Percentiles rank a stretch among this genome's conserved stretches.
Conservation (phyloP, 2,329 filamentous ascomycete species). For the Orbilia javanica region DNA sequence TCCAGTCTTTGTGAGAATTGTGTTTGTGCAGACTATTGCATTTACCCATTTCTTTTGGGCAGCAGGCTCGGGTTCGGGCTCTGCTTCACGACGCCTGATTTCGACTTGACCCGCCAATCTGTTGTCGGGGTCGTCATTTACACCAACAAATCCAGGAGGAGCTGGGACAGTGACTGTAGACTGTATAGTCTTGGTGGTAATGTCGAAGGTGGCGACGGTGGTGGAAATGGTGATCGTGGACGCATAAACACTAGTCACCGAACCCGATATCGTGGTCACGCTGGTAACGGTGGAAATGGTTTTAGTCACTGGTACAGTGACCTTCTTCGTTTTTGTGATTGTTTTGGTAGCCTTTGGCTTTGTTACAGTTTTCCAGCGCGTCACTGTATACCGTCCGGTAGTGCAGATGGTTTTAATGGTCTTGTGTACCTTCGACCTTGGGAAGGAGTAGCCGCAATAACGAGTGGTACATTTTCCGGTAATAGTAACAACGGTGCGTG, state of each 20-base stretch:
- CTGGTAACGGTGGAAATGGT: slow-evolving; percentile 2
- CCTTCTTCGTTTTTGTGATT: not conserved
- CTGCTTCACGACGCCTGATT: slow-evolving; percentile 9
- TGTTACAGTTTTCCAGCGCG: slow-evolving; percentile 31
- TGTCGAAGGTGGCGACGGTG: not conserved
- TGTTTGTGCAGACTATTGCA: slow-evolving; percentile 29
- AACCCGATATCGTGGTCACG: not conserved
- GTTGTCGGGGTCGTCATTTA: slow-evolving; percentile 31
- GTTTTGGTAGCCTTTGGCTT: slow-evolving; percentile 24
- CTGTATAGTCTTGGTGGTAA: slow-evolving; percentile 3
- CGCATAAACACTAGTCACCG: not conserved
- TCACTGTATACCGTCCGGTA: slow-evolving; percentile 21
- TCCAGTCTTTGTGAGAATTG: slow-evolving; percentile 16
- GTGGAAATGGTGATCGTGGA: not conserved
- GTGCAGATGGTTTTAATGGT: slow-evolving; percentile 12
- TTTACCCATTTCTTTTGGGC: not conserved
- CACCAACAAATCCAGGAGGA: slow-evolving; percentile 28
- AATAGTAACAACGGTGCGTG: slow-evolving; percentile 27
- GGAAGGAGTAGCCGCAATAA: slow-evolving; percentile 18
- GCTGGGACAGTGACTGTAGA: slow-evolving; percentile 6
- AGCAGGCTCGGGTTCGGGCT: not conserved
- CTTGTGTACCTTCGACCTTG: not conserved
- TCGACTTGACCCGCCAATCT: not conserved
- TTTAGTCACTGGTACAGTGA: not conserved
- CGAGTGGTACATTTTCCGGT: slow-evolving; percentile 33